These are phyloP conservation scores for Pleurozium schreberi DNA, from an alignment of 225 moss, liverwort and hornwort species.

Conservation along the genomic window DNA sequence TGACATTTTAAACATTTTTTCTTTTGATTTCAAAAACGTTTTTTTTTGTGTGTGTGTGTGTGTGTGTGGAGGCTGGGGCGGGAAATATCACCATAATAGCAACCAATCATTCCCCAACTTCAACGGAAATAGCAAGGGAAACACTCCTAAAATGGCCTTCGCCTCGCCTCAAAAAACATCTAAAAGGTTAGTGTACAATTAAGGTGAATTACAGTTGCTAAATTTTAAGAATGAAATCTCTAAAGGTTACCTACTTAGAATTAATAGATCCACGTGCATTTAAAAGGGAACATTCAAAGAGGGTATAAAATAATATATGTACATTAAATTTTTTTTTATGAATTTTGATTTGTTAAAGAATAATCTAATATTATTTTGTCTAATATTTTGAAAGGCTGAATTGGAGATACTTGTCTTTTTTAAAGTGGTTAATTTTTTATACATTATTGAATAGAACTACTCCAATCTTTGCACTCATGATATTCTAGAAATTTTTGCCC, in stretches of 20 bases:
- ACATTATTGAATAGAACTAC: background rate
- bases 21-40: no score
- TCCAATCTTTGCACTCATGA: background rate
- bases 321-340: background rate
- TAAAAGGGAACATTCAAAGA: no score
- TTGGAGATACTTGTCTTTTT: no score
- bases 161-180: no score
- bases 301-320: background rate
- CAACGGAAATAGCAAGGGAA: no score
- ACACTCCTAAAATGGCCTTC: no score
- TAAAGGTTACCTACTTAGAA: background rate
- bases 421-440: background rate
- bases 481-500: background rate
- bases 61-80: no score
- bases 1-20: no score
- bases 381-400: background rate
- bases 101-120: no score
- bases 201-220: background rate
- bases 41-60: no score
- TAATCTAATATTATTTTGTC: background rate
- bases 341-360: background rate
- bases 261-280: background rate
- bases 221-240: background rate
- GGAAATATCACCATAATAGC: no score
- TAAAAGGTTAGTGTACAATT: no score